Evolutionary conservation across 1,284 basidiomycete genomes (phyloP).

Genomic region (Porodaedalea pini): DNA sequence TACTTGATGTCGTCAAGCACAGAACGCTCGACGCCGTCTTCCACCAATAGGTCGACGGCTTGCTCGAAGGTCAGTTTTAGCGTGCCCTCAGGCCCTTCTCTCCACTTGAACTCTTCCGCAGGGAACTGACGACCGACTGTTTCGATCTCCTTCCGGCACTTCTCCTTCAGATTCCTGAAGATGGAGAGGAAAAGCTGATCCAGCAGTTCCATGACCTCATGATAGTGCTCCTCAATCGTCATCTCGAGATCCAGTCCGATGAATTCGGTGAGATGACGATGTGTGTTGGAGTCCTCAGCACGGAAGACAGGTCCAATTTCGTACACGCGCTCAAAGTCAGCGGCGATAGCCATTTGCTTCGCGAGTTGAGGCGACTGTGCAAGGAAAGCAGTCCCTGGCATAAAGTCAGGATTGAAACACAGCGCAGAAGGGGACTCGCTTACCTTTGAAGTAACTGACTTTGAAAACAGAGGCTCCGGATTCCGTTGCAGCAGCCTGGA

Average conservation of each 20-base stretch:
- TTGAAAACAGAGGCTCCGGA: slow-evolving; percentile 97
- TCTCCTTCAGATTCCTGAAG: slow-evolving; percentile 77
- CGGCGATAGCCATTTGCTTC: slow-evolving; percentile 99
- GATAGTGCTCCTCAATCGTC: slow-evolving; percentile 97
- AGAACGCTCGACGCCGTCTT: slow-evolving; percentile 75
- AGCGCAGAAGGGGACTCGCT: slow-evolving; percentile 20
- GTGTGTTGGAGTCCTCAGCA: slow-evolving; percentile 97
- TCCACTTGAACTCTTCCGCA: slow-evolving; percentile 86
- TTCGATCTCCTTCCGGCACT: slow-evolving; percentile 79
- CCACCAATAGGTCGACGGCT: slow-evolving; percentile 82
- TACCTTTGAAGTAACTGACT: slow-evolving; percentile 96
- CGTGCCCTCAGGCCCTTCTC: slow-evolving; percentile 77
- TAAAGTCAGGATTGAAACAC: background rate
- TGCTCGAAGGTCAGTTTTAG: slow-evolving; percentile 82
- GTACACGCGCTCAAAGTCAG: slow-evolving; percentile 97
- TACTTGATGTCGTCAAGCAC: slow-evolving; percentile 86
- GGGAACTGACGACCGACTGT: slow-evolving; percentile 86
- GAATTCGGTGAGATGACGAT: slow-evolving; percentile 98
- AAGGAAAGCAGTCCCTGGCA: slow-evolving; percentile 83
- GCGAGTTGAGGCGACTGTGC: slow-evolving; percentile 97
- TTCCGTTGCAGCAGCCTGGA: slow-evolving; percentile 96
- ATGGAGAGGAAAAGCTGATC: slow-evolving; percentile 82
- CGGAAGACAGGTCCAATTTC: slow-evolving; percentile 97
- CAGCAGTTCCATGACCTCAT: slow-evolving; percentile 88
- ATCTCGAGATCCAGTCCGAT: slow-evolving; percentile 99